These are phyloP conservation scores for Pelargonium myrrhifolium DNA, from an alignment of 441 rosid species.

Conservation along the genomic window DNA sequence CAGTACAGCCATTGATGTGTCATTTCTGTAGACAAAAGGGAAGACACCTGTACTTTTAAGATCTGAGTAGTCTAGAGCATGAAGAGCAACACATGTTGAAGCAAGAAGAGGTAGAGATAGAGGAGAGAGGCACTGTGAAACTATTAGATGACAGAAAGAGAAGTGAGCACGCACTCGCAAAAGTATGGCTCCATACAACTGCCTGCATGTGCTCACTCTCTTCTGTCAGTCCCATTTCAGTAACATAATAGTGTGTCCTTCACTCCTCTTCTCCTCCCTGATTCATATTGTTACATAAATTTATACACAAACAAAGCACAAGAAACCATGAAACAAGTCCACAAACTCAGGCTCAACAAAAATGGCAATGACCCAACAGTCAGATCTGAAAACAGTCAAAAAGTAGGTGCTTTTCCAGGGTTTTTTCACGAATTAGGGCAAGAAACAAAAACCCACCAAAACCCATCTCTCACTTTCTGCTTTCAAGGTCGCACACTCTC, in stretches of 20 bases:
- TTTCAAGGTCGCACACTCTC: not conserved
- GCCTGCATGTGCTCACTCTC: constrained; percentile 99
- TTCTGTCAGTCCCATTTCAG: constrained; percentile 65
- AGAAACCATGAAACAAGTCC: not conserved
- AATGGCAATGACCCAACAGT: not conserved
- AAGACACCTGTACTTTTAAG: not conserved
- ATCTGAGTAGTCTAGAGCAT: no score
- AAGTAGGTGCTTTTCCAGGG: not conserved
- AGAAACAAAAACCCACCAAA: not conserved
- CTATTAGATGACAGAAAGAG: constrained; percentile 57
- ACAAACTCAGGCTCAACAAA: no score
- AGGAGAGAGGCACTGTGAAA: constrained; percentile 19
- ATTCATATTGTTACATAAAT: not conserved
- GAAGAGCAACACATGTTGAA: no score
- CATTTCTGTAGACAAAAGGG: not conserved
- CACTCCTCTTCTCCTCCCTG: not conserved
- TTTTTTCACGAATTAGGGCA: not conserved
- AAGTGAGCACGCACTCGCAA: constrained; percentile 92
- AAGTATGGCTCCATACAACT: constrained; percentile 50
- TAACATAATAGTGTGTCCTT: not conserved
- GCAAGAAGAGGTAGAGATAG: no score
- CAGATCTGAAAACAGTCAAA: not conserved
- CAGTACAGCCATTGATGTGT: constrained; percentile 4
- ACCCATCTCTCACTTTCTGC: not conserved
- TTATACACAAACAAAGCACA: not conserved